phyloP scores from a whole-genome alignment of 2,329 filamentous ascomycete genomes.

The Botrytis squamosa region DNA sequence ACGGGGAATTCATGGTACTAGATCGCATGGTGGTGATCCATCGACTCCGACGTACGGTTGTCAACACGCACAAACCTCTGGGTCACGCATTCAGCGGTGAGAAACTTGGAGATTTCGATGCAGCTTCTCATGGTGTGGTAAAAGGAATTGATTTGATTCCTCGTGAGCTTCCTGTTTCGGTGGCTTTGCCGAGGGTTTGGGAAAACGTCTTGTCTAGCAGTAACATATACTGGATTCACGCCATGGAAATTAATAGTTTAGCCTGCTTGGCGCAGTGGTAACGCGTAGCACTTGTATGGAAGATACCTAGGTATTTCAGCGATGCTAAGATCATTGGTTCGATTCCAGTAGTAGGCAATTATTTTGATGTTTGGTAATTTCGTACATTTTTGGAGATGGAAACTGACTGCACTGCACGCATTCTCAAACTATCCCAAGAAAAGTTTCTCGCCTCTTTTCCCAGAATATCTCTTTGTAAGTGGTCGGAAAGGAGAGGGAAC shows the following conservation, averaged over 20 bases:
- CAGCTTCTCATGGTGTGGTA: background rate
- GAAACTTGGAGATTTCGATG: background rate
- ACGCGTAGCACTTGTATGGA: conserved; percentile 14
- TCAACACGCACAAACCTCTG: background rate
- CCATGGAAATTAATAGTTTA: fast-evolving
- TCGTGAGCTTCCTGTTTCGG: no score
- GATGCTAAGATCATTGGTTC: conserved; percentile 16
- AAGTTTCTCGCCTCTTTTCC: fast-evolving
- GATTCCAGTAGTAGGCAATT: conserved; percentile 12
- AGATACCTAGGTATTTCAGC: background rate
- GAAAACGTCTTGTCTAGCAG: background rate
- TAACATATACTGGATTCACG: background rate
- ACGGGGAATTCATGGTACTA: background rate
- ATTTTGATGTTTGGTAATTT: background rate
- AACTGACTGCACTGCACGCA: fast-evolving
- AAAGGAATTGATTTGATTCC: background rate
- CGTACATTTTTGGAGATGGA: background rate
- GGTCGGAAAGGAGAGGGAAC: background rate
- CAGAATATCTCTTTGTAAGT: fast-evolving
- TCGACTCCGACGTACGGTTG: background rate
- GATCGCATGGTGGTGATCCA: background rate
- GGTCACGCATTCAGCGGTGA: background rate
- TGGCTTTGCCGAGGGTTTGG: background rate
- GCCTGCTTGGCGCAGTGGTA: conserved; percentile 15
- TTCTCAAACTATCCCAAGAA: background rate